A percentile compares a stretch with the other conserved stretches of the same genome.
Conservation (phyloP, 2,329 filamentous ascomycete genomes). For the Penicillium italicum region DNA sequence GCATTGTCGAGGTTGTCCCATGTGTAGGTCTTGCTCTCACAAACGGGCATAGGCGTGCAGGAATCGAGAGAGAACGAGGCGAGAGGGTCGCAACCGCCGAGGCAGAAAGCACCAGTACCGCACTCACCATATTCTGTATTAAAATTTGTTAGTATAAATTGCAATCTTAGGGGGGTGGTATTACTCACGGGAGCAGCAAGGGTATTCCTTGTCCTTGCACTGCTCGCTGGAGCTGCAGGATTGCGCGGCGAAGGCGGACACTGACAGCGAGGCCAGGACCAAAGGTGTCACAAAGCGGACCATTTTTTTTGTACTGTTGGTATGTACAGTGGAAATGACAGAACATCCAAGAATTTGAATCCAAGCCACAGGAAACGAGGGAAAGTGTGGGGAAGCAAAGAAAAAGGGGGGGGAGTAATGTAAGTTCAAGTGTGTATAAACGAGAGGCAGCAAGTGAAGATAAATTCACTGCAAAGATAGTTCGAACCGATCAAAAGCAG, state of each 20-base stretch:
- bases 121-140: slow-evolving; percentile 81
- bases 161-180: neutral
- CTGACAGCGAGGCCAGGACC: slow-evolving; percentile 35
- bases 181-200: slow-evolving; percentile 74
- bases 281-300: slow-evolving; percentile 35
- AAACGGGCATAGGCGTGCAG: slow-evolving; percentile 80
- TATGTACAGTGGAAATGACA: slow-evolving; percentile 15
- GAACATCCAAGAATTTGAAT: slow-evolving; percentile 21
- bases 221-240: slow-evolving; percentile 48
- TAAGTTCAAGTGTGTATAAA: neutral
- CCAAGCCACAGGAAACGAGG: slow-evolving; percentile 6
- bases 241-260: slow-evolving; percentile 30
- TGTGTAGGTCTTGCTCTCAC: slow-evolving; percentile 68
- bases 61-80: slow-evolving; percentile 79
- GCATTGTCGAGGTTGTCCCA: slow-evolving; percentile 71
- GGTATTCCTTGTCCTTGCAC: slow-evolving; percentile 65
- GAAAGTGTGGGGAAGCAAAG: neutral
- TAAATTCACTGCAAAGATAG: slow-evolving; percentile 1
- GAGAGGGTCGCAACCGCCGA: slow-evolving; percentile 89
- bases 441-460: slow-evolving; percentile 10
- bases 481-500: neutral
- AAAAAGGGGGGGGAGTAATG: neutral
- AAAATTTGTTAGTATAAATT: slow-evolving; percentile 3
- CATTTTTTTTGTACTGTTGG: slow-evolving; percentile 28
- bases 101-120: slow-evolving; percentile 88